Conservation (phyloP, 2,329 filamentous ascomycete species). For the Paecilomyces sp. region DNA sequence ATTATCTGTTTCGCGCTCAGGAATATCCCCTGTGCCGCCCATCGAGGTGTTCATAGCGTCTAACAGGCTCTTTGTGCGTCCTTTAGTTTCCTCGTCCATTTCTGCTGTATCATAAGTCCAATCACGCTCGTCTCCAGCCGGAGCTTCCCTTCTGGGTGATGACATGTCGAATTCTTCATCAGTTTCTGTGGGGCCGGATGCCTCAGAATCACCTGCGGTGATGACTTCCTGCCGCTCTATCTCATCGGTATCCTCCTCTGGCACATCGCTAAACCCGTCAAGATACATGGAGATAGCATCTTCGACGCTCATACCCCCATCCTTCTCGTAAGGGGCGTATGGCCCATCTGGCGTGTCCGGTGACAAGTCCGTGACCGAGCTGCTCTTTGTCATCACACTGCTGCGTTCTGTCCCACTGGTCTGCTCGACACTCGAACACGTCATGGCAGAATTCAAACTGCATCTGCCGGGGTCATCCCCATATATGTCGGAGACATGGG, state of each 20-base stretch:
- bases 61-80: background rate
- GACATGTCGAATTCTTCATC: background rate
- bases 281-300: constrained; percentile 56
- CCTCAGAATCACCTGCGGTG: background rate
- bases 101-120: background rate
- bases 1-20: constrained; percentile 27
- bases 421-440: constrained; percentile 52
- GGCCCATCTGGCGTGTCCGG: constrained; percentile 61
- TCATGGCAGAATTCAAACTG: constrained; percentile 55
- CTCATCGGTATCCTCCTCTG: constrained; percentile 18
- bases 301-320: constrained; percentile 50
- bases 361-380: constrained; percentile 59
- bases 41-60: background rate
- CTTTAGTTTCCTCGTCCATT: background rate
- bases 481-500: constrained; percentile 22
- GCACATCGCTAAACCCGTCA: constrained; percentile 47
- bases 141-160: background rate
- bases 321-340: constrained; percentile 52
- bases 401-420: constrained; percentile 68
- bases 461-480: constrained; percentile 38
- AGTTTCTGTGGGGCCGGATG: background rate
- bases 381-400: constrained; percentile 72
- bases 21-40: constrained; percentile 4
- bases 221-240: background rate
- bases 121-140: background rate